Evolutionary conservation across 441 rosid genomes (phyloP).

Genomic region (Kokia cookei): DNA sequence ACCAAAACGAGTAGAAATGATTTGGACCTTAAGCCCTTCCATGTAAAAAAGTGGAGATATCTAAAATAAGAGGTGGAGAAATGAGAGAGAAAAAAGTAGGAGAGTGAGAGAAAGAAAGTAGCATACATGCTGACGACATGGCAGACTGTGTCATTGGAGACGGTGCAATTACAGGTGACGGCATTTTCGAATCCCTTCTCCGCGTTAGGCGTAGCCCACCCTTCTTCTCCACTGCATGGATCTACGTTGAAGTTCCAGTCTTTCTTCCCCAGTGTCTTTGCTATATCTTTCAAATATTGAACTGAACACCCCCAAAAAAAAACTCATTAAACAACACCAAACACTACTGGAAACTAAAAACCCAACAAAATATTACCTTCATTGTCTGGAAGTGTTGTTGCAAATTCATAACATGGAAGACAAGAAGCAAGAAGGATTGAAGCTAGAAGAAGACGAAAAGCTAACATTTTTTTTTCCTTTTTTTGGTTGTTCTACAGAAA

Average conservation of each 20-base stretch:
- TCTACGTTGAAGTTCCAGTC: conserved; percentile 45
- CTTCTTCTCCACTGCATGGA: conserved; percentile 36
- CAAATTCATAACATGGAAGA: conserved; percentile 11
- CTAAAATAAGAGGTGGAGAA: not conserved
- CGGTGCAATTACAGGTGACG: conserved; percentile 36
- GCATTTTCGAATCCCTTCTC: conserved; percentile 3
- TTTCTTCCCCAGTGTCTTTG: conserved; percentile 27
- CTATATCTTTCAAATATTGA: conserved; percentile 33
- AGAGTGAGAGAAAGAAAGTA: not conserved
- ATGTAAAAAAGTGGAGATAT: not conserved
- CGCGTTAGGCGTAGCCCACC: conserved; percentile 23
- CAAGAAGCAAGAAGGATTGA: conserved; percentile 6
- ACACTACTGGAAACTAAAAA: not conserved
- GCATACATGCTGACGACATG: conserved; percentile 51
- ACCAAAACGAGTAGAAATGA: not conserved
- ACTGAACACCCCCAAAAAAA: conserved; percentile 13
- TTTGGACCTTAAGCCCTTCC: too few relatives aligned
- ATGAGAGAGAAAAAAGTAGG: not conserved
- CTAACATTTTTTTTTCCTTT: not conserved
- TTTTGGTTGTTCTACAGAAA: not conserved
- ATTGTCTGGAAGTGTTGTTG: conserved; percentile 20
- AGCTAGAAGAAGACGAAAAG: conserved; percentile 10
- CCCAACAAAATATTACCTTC: conserved; percentile 29
- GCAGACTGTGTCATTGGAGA: conserved; percentile 30
- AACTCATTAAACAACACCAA: not conserved